Evolutionary conservation across 345 rosid species (phyloP), one percentile per base, ranked within the genome.

Genomic region (Acer yangbiense): DNA sequence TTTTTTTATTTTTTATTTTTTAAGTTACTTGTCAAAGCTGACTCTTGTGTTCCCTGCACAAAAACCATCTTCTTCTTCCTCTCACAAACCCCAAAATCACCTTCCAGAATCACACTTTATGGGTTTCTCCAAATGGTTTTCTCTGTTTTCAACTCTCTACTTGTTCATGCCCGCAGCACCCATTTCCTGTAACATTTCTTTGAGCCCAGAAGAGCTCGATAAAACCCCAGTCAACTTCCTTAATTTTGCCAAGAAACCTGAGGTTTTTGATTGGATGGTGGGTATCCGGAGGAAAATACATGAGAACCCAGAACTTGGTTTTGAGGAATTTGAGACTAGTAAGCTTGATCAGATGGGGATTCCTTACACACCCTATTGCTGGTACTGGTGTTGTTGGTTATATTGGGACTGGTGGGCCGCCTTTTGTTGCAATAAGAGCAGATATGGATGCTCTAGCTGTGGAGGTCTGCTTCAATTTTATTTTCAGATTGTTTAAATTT

Each of bases 381-480:
- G 71, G 71, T 57, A 89, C 92, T 43, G 92, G 90, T 11, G 77
- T 89, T 62, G 74, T 87, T 61, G 90, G 82, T 9, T 85, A 73
- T 68, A 77, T 89, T 57, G 92, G 92, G 20, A 78, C 83, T n/a
- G 89, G 90, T 62, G 80, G 73, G 27, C 87, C 88, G 1, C 89
- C 90, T 60, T 87, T 83, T 73, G 90, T 87, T 78, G 98, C 97
- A 1, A 18, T 94, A 29, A 88, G 98, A 39, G 98, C 98, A 14
- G 98, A 93, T 73, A 93, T 95, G 98, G 98, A 95, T 88, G 98
- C 98, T 79, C 92, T 95, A 72, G 21, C 90, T 80, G 82, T 93
- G 87, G 91, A 91, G 98, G 98, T 92, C 77, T 78, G 68, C 17
- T 29, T 69, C 11, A 29, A 50, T 66, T 71, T 55, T 66, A 3